Conservation (phyloP, 2,329 filamentous ascomycete species). For the Gremmenia infestans region DNA sequence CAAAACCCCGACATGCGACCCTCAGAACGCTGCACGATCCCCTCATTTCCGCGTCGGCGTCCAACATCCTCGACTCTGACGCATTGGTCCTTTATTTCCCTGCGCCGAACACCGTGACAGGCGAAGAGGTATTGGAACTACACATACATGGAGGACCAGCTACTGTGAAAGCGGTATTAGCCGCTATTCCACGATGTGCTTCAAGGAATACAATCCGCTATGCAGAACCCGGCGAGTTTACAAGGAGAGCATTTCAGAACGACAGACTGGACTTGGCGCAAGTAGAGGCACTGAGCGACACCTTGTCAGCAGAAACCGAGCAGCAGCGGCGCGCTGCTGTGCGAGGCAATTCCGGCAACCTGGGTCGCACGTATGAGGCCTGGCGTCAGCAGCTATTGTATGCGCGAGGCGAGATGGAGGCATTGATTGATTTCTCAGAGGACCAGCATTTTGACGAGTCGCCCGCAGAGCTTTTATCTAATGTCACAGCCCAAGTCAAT, state of each 20-base stretch:
- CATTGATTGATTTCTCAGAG: conserved; percentile 93
- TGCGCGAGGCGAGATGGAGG: conserved; percentile 87
- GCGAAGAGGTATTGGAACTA: conserved; percentile 86
- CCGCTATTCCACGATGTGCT: conserved; percentile 61
- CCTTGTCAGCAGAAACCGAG: conserved; percentile 71
- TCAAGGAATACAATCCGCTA: conserved; percentile 57
- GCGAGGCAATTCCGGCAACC: conserved; percentile 63
- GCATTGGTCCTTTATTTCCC: conserved; percentile 66
- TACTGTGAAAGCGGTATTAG: conserved; percentile 79
- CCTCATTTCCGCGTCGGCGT: conserved; percentile 56
- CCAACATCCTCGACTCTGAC: conserved; percentile 54
- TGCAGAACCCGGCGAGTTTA: conserved; percentile 94
- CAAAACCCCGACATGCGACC: conserved; percentile 56
- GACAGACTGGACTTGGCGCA: conserved; percentile 81
- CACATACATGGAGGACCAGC: conserved; percentile 92
- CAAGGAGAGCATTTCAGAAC: conserved; percentile 84
- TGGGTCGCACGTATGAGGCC: conserved; percentile 71
- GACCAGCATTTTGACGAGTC: conserved; percentile 96
- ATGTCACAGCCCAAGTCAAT: conserved; percentile 61
- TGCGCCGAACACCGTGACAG: conserved; percentile 75
- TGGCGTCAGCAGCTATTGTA: conserved; percentile 76
- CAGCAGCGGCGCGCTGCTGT: conserved; percentile 87
- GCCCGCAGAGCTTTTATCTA: conserved; percentile 63
- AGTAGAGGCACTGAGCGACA: conserved; percentile 62
- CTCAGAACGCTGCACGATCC: conserved; percentile 54